Evolutionary conservation across 441 rosid genomes (phyloP), one percentile per base, ranked within the genome.

Genomic region (Eutrema salsugineum): DNA sequence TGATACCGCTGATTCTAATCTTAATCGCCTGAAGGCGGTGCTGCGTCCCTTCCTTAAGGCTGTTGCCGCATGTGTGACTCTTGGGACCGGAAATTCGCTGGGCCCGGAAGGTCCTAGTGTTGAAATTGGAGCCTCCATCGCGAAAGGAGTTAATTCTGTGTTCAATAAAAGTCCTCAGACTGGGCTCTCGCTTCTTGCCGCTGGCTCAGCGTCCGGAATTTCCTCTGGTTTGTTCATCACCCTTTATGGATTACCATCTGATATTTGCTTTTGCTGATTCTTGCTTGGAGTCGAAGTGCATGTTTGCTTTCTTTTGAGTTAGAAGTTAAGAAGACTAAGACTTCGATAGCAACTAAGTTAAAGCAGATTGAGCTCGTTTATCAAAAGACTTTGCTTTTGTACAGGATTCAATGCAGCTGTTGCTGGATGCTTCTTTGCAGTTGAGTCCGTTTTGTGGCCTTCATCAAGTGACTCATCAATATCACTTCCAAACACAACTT

Each of bases 41-140:
- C 19, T 91, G 78, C 75, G 83, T 39, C 97, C 94, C 9, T 54
- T 94, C 44, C 73, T 89, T 42, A 94, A 94, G 75, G 79, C 97
- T 1, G 79, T 83, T 56, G 91, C 97, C 5, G 97, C 97, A 47
- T 88, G 94, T 76, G 84, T 91, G 58, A 94, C 99, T 8, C 92
- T 94, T 3, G 97, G 96, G 9, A 91, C 97, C 7, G 97, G 97
- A 8, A 94, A 90, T 76, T 94, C 99, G 4, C 79, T 94, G 54
- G 99, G 99, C 0, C 97, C 97, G 1, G 99, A 94, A 84, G 99
- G 99, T 61, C 97, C 99, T 11, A 89, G 96, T 66, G 97, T 94
- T n/a, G 97, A 94, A 80, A 90, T 94, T 68, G 99, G 96, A 46
- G 85, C 91, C 0, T 87, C 97, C 12, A 79, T 94, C 11, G 99